Percentiles rank a stretch among this genome's conserved stretches.
Conservation (phyloP, 2,329 filamentous ascomycete species). For the Sclerotinia minor region DNA sequence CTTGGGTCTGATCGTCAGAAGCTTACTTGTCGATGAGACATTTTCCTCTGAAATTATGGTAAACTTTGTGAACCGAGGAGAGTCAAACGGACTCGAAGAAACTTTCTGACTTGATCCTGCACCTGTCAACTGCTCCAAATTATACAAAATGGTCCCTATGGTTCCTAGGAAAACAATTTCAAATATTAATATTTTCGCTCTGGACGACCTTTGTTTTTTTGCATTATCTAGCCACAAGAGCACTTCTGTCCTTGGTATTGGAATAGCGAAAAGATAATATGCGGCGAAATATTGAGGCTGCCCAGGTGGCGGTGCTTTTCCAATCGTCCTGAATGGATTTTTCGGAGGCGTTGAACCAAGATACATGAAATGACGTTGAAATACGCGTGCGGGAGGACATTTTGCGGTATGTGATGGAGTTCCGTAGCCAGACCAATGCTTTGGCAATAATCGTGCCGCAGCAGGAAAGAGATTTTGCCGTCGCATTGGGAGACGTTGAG, state of each 20-base stretch:
- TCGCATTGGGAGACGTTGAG: background rate
- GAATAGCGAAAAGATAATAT: background rate
- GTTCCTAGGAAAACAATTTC: background rate
- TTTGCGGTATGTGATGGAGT: background rate
- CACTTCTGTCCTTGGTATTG: conserved; percentile 7
- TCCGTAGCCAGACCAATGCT: background rate
- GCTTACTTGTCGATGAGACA: conserved; percentile 66
- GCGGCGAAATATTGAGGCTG: background rate
- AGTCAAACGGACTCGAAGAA: conserved; percentile 49
- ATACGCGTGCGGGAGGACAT: background rate
- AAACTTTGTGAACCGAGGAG: conserved; percentile 64
- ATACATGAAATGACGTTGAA: background rate
- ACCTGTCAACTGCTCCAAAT: background rate
- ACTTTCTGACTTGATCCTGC: background rate
- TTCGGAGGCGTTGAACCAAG: background rate
- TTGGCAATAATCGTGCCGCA: background rate
- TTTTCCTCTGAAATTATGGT: conserved; percentile 60
- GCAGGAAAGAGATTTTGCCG: background rate
- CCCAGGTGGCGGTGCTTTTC: background rate
- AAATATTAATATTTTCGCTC: background rate
- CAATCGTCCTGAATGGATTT: background rate
- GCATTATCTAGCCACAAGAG: background rate
- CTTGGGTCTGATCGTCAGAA: conserved; percentile 62
- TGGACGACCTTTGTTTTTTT: background rate
- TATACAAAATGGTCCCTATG: background rate